Conservation (phyloP, 1,139 yeast genomes). For the Suhomyces bokatorum region DNA sequence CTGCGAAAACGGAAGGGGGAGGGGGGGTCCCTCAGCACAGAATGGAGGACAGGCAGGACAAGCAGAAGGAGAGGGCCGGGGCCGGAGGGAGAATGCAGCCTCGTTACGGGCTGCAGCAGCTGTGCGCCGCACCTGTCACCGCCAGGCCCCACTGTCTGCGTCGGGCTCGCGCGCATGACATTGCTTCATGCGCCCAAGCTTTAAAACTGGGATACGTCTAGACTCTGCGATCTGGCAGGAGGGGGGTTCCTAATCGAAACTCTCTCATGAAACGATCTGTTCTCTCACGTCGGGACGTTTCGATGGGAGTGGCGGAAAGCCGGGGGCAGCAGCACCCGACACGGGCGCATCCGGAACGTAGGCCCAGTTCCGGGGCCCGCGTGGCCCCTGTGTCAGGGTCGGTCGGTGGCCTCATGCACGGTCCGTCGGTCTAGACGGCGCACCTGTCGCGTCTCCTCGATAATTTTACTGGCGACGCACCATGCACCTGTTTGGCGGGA, state of each 20-base stretch:
- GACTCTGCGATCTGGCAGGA: slow-evolving; percentile 4
- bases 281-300: slow-evolving; percentile 2
- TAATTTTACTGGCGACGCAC: neutral
- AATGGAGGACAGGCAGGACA: too few species aligned
- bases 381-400: neutral
- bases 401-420: neutral
- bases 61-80: too few species aligned
- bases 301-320: neutral
- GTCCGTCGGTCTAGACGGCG: neutral
- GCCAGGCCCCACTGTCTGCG: neutral
- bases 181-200: neutral
- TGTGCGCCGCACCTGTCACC: too few species aligned
- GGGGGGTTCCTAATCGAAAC: slow-evolving; percentile 1
- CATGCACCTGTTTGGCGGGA: neutral
- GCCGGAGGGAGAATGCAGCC: too few species aligned
- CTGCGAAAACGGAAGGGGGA: neutral
- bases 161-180: neutral
- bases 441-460: slow-evolving; percentile 2
- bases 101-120: too few species aligned
- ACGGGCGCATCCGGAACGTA: neutral
- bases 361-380: too few species aligned
- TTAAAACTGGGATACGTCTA: slow-evolving; percentile 2
- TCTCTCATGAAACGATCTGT: slow-evolving; percentile 1
- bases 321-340: neutral
- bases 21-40: too few species aligned